Evolutionary conservation across 2,329 filamentous ascomycete genomes (phyloP).

Genomic region (Claviceps fusiformis): DNA sequence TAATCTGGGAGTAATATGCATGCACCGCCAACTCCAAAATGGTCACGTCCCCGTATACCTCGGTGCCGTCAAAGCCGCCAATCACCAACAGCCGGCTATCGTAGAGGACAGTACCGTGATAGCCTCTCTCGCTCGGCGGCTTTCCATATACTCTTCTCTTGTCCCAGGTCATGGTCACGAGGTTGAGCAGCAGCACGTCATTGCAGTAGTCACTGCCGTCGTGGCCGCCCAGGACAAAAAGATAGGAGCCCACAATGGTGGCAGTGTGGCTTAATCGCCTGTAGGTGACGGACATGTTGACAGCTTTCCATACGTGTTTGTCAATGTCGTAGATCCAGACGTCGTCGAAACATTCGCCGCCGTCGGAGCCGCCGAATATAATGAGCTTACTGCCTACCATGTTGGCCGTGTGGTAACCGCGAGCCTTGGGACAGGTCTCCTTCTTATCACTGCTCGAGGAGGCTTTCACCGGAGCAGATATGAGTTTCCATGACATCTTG

Average conservation of each 20-base stretch:
- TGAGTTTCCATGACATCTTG: constrained; percentile 56
- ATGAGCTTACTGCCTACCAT: constrained; percentile 62
- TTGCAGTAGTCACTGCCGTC: constrained; percentile 58
- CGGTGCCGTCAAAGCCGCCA: constrained; percentile 53
- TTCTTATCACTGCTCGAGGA: constrained; percentile 11
- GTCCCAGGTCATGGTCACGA: constrained; percentile 65
- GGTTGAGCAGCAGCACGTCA: constrained; percentile 53
- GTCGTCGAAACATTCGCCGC: constrained; percentile 58
- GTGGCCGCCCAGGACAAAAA: constrained; percentile 58
- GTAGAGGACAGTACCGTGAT: constrained; percentile 52
- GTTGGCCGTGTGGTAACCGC: constrained; percentile 60
- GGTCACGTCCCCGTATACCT: constrained; percentile 56
- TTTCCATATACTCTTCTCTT: constrained; percentile 50
- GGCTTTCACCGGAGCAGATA: constrained; percentile 35
- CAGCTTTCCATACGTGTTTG: constrained; percentile 42
- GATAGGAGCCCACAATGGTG: constrained; percentile 55
- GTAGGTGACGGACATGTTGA: constrained; percentile 46
- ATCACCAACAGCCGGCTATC: constrained; percentile 51
- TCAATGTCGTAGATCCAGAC: constrained; percentile 63
- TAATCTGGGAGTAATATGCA: constrained; percentile 61
- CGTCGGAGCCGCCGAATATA: constrained; percentile 57
- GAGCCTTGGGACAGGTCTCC: constrained; percentile 42
- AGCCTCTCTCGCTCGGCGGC: constrained; percentile 49
- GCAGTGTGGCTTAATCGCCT: constrained; percentile 54
- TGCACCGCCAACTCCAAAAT: constrained; percentile 55